Evolutionary conservation across 73 alveolate genomes (phyloP).

Genomic region (Paramecium sonneborni): DNA sequence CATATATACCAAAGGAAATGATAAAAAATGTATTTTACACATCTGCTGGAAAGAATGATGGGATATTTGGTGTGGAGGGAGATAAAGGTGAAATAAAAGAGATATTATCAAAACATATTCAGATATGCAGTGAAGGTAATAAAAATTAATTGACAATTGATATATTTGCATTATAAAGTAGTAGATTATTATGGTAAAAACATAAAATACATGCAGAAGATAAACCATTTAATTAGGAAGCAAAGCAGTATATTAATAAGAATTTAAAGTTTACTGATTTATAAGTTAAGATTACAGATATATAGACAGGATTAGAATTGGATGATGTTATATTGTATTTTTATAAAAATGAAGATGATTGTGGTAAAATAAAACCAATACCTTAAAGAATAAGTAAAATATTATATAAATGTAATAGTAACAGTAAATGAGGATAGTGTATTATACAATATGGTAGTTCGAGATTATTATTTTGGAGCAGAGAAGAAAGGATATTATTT

Average conservation of each 20-base stretch:
- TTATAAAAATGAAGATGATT: background rate
- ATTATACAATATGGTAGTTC: background rate
- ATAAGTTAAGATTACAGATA: background rate
- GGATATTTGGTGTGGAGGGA: slow-evolving; percentile 17
- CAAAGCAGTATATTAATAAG: background rate
- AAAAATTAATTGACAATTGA: background rate
- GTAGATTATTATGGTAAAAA: background rate
- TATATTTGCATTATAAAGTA: background rate
- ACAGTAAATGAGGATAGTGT: background rate
- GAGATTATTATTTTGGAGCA: slow-evolving; percentile 15
- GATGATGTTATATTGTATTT: background rate
- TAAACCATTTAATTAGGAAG: background rate
- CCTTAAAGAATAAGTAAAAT: slow-evolving; percentile 7
- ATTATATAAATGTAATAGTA: background rate
- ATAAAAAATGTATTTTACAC: background rate
- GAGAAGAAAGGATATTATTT: slow-evolving; percentile 16
- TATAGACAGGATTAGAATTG: background rate
- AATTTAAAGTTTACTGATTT: background rate
- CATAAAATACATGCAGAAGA: background rate
- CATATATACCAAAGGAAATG: background rate
- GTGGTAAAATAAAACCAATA: background rate
- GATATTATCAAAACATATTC: background rate
- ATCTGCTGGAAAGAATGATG: background rate
- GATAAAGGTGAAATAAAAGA: background rate
- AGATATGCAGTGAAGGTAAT: slow-evolving; percentile 8